Conservation (phyloP, 139 green algal species). For the Chlamydomonas sp. region DNA sequence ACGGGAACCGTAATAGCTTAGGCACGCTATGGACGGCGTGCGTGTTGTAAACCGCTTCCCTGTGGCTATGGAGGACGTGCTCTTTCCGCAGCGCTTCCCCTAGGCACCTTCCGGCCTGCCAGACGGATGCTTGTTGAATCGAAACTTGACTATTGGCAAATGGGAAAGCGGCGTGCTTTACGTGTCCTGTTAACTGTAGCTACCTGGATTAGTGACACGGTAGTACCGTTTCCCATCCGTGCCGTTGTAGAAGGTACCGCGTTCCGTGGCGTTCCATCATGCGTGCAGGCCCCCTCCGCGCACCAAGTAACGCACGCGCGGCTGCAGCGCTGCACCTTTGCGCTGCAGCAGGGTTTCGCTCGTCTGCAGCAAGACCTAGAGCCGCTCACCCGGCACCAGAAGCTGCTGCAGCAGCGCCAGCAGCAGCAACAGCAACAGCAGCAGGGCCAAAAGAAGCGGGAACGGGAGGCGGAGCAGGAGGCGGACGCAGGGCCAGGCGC, state of each 20-base stretch:
- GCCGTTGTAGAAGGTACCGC: too few species aligned
- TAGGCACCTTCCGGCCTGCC: not conserved
- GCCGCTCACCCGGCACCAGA: conserved; percentile 24
- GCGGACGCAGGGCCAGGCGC: not conserved
- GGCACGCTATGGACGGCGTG: too few species aligned
- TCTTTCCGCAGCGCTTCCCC: not conserved
- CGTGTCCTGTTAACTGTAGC: too few species aligned
- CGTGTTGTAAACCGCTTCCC: too few species aligned
- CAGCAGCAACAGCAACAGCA: not conserved
- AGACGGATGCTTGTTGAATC: too few species aligned
- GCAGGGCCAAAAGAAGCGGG: not conserved
- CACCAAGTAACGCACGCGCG: conserved; percentile 30
- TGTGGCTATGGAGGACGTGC: too few species aligned
- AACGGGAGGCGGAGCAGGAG: not conserved
- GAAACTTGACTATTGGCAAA: too few species aligned
- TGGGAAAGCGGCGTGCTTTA: too few species aligned
- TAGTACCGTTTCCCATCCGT: too few species aligned
- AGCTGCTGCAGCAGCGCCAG: conserved; percentile 14
- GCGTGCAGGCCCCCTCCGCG: conserved; percentile 9
- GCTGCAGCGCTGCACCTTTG: conserved; percentile 34
- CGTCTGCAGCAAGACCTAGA: conserved; percentile 28
- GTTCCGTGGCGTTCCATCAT: too few species aligned
- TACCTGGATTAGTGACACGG: too few species aligned
- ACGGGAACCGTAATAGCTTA: too few species aligned
- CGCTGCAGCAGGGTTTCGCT: conserved; percentile 31